These are phyloP conservation scores for Phylloporus sp. DNA, from an alignment of 1,284 basidiomycete genomes.

Conservation along the genomic window DNA sequence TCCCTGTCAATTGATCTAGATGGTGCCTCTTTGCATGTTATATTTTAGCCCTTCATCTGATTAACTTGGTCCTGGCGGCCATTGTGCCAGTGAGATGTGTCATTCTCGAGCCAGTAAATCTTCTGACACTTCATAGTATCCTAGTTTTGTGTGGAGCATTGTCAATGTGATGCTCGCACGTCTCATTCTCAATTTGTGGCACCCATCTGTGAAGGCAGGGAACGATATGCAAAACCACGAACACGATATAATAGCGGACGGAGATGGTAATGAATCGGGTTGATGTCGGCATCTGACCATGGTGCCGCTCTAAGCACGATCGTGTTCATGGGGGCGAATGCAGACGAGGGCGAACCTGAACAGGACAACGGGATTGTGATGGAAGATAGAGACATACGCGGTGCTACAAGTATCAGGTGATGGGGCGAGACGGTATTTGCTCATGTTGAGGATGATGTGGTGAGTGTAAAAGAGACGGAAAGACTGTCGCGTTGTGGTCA, in stretches of 20 bases:
- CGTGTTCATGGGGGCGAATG: too few relatives aligned
- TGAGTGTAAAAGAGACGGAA: not conserved
- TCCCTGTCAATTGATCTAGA: not conserved
- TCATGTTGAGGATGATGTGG: not conserved
- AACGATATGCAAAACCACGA: not conserved
- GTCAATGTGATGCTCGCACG: slow-evolving; percentile 47
- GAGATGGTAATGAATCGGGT: too few relatives aligned
- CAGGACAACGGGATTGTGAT: too few relatives aligned
- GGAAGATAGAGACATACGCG: too few relatives aligned
- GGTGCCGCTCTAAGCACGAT: too few relatives aligned
- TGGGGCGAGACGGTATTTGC: not conserved
- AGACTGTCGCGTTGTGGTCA: not conserved
- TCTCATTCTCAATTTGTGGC: slow-evolving; percentile 48
- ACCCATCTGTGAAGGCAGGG: slow-evolving; percentile 13
- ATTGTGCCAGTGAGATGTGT: slow-evolving; percentile 18
- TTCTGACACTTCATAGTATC: not conserved
- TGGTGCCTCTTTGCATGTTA: not conserved
- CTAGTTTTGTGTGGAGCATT: slow-evolving; percentile 50
- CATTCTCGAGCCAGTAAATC: slow-evolving; percentile 40
- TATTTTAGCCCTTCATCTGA: slow-evolving; percentile 37
- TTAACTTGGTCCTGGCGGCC: slow-evolving; percentile 31
- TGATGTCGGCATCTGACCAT: too few relatives aligned
- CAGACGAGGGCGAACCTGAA: too few relatives aligned
- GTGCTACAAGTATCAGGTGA: not conserved
- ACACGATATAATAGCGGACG: too few relatives aligned